Evolutionary conservation across 2,329 filamentous ascomycete genomes (phyloP).

Genomic region (Alternaria sp.): DNA sequence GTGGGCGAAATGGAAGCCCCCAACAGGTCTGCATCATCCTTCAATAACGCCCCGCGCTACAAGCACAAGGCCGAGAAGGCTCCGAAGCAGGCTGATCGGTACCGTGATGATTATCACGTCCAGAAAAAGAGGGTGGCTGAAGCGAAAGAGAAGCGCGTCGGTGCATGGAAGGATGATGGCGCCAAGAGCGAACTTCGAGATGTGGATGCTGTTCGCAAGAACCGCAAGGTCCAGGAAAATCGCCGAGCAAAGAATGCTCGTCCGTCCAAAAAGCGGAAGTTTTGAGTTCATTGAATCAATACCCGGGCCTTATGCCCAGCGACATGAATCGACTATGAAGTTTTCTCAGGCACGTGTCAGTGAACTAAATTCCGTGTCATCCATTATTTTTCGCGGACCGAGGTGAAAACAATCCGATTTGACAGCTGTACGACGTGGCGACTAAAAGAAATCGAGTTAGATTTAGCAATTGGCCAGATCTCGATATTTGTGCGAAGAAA

Average conservation of each 20-base stretch:
- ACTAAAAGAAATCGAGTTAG: constrained; percentile 13
- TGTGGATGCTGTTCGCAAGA: constrained; percentile 84
- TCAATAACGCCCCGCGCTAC: constrained; percentile 64
- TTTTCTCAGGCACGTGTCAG: constrained; percentile 9
- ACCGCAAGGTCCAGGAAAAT: constrained; percentile 77
- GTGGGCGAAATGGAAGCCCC: constrained; percentile 79
- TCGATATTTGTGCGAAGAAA: constrained; percentile 14
- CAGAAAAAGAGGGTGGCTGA: constrained; percentile 90
- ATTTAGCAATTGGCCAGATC: constrained; percentile 11
- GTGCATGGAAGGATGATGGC: constrained; percentile 76
- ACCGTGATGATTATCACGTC: constrained; percentile 86
- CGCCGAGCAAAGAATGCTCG: constrained; percentile 87
- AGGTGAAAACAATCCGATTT: constrained; percentile 15
- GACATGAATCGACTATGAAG: constrained; percentile 14
- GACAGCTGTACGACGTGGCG: constrained; percentile 5
- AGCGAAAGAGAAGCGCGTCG: constrained; percentile 83
- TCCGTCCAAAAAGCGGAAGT: constrained; percentile 69
- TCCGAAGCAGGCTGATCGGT: constrained; percentile 93
- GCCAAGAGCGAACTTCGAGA: constrained; percentile 80
- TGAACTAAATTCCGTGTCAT: not conserved
- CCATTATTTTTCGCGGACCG: constrained; percentile 8
- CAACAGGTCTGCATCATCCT: constrained; percentile 33
- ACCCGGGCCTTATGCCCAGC: constrained; percentile 8
- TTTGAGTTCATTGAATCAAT: constrained; percentile 36
- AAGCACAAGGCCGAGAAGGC: constrained; percentile 88